A percentile compares a stretch with the other conserved stretches of the same genome.
Conservation (phyloP, 345 rosid genomes). For the Citrus inodora region DNA sequence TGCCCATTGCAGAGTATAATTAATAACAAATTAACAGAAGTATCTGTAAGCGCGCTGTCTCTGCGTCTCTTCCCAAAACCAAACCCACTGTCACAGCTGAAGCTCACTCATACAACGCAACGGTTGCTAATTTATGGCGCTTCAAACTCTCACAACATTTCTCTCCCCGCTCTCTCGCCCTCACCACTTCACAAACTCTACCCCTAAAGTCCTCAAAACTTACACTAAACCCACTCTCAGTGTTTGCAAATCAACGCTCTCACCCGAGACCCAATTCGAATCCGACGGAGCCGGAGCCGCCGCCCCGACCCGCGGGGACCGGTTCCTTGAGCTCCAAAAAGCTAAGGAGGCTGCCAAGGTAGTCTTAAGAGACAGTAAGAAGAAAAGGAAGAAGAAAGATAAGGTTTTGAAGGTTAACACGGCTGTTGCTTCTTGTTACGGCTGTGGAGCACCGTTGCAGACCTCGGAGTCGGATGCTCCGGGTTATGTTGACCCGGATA, state of each 20-base stretch:
- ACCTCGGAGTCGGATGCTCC: slow-evolving; percentile 72
- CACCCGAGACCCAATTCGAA: slow-evolving; percentile 29
- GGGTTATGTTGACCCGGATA: slow-evolving; percentile 61
- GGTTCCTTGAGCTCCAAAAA: slow-evolving; percentile 59
- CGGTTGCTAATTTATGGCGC: slow-evolving; percentile 43
- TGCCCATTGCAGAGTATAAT: too few species aligned
- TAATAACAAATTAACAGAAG: not conserved
- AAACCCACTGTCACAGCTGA: not conserved
- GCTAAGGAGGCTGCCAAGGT: slow-evolving; percentile 54
- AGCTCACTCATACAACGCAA: not conserved
- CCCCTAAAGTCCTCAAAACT: slow-evolving; percentile 28
- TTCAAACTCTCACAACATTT: slow-evolving; percentile 50
- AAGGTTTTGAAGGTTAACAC: slow-evolving; percentile 38
- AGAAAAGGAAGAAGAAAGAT: slow-evolving; percentile 36
- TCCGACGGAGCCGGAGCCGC: slow-evolving; percentile 71
- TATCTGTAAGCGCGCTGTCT: too few species aligned
- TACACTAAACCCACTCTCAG: slow-evolving; percentile 20
- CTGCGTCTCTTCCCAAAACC: not conserved
- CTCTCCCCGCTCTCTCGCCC: slow-evolving; percentile 41
- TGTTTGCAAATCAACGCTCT: slow-evolving; percentile 42
- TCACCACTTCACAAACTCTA: slow-evolving; percentile 23
- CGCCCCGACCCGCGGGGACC: slow-evolving; percentile 68
- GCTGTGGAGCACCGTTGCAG: slow-evolving; percentile 96
- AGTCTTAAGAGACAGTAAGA: slow-evolving; percentile 45
- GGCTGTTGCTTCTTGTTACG: slow-evolving; percentile 62